Base-by-base conservation (phyloP, 2,329 filamentous ascomycete genomes). In the Corinectria fuckeliana region DNA sequence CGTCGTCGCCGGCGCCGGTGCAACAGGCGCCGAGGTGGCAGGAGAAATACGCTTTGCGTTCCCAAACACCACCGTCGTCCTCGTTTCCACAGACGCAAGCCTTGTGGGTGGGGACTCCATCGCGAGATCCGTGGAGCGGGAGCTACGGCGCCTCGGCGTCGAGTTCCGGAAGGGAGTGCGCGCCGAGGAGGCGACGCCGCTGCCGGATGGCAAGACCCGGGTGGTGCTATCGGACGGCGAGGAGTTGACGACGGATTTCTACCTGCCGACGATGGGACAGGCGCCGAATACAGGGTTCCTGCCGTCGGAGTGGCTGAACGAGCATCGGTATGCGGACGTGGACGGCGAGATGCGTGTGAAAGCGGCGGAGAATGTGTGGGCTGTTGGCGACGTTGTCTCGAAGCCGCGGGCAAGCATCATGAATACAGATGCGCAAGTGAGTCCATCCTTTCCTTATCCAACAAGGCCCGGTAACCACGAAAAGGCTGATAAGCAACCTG, bases 381-480 rank as follows among this genome's bases (percentile, higher is more conserved):
- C 83, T 7, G 77, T 79, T 3, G 84, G 84, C 21, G 84, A 86
- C 55, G 72, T 84, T 39, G 79, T 85, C 21, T 80, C 78, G 64
- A 79, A 78, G 68, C 82, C 83, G 20, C 76, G 78, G 21, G 80
- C 85, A 5, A 84, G 84, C 1, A 88, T 87, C 68, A 82, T 88
- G 74, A 80, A 85, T 56, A 85, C 86, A 0, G 87, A 85, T 57
- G 83, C 83, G 64, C 83, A 85, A 71, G 79, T 79, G 56, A 68
- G 76, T 67, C 8, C 7, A 16, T 18, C 14, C 3, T 32, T 26
- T 8, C 18, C 38, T 16, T 26, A 1, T 11, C 5, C 4, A 25
- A 9, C 32, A 4, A 2, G 4, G 13, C 6, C 14, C 28, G 16
- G 5, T 3, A 45, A 13, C 2, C 14, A 18, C 3, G 4, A n/a